These are phyloP conservation scores for Staphylotrichum tortipilum DNA, from an alignment of 495 filamentous ascomycete genomes.

Conservation along the genomic window DNA sequence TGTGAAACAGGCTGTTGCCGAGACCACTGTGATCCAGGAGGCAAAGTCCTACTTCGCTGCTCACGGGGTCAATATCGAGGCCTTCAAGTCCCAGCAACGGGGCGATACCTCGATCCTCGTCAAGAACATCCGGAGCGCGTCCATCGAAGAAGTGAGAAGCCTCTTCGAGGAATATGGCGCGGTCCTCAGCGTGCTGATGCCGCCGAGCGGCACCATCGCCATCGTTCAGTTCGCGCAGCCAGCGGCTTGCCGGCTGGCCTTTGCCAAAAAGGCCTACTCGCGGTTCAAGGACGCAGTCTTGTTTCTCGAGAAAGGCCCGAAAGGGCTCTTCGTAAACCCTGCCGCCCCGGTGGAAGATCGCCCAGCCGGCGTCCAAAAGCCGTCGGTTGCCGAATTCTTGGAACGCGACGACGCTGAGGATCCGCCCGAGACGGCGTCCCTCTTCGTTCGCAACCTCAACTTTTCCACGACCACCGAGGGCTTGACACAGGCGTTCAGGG, in stretches of 20 bases:
- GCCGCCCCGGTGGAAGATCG: conserved; percentile 22
- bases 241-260: conserved; percentile 71
- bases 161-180: conserved; percentile 66
- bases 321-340: conserved; percentile 58
- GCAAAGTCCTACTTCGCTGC: conserved; percentile 81
- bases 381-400: conserved; percentile 44
- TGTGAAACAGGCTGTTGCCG: conserved; percentile 92
- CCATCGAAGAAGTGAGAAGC: conserved; percentile 53
- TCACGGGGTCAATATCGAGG: conserved; percentile 82
- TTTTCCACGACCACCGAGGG: conserved; percentile 75
- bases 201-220: conserved; percentile 83
- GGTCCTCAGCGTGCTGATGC: conserved; percentile 74
- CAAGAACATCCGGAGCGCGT: conserved; percentile 88
- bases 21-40: conserved; percentile 93
- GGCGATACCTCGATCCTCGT: conserved; percentile 84
- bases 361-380: conserved; percentile 32
- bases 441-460: conserved; percentile 89
- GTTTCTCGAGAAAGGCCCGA: conserved; percentile 89
- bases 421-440: conserved; percentile 56
- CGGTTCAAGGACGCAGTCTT: conserved; percentile 85
- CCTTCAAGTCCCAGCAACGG: conserved; percentile 74
- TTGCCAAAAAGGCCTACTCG: conserved; percentile 73
- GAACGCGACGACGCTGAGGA: conserved; percentile 48
- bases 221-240: conserved; percentile 78
- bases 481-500: conserved; percentile 64